Conservation (phyloP, 352 stramenopile genomes). For the Globisporangium perplexum region DNA sequence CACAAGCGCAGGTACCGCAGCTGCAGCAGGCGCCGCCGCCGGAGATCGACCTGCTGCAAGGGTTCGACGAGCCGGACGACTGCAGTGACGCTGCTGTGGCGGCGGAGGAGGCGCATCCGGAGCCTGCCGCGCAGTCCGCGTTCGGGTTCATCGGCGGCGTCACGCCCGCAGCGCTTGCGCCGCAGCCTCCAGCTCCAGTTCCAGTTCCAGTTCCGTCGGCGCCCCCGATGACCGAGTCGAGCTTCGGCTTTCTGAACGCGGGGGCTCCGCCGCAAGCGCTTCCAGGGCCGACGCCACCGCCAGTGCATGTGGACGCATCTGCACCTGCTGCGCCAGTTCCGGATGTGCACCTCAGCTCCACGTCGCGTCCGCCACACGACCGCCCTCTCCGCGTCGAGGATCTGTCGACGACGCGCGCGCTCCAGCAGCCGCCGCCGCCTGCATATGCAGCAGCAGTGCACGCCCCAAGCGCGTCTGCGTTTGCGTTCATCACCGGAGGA, state of each 20-base stretch:
- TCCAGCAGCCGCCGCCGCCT: constrained; percentile 7
- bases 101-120: neutral
- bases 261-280: constrained; percentile 2
- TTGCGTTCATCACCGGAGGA: constrained; percentile 35
- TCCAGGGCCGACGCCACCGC: neutral
- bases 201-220: constrained; percentile 11
- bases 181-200: constrained; percentile 1
- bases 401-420: constrained; percentile 4
- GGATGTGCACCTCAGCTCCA: constrained; percentile 9
- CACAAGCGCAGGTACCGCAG: neutral
- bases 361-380: constrained; percentile 9
- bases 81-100: neutral
- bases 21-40: constrained; percentile 3
- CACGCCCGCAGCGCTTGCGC: neutral
- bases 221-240: constrained; percentile 23
- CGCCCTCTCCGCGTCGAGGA: constrained; percentile 14
- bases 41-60: constrained; percentile 14
- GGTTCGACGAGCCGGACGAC: constrained; percentile 8
- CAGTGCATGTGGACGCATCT: too few relatives aligned
- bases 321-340: constrained; percentile 2
- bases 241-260: constrained; percentile 33
- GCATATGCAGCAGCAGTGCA: constrained; percentile 4
- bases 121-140: constrained; percentile 16
- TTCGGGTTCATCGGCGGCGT: constrained; percentile 30
- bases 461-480: constrained; percentile 27